Evolutionary conservation across 352 stramenopile species (phyloP), one percentile per base, ranked within the genome.

Genomic region (Aphanomyces invadans): DNA sequence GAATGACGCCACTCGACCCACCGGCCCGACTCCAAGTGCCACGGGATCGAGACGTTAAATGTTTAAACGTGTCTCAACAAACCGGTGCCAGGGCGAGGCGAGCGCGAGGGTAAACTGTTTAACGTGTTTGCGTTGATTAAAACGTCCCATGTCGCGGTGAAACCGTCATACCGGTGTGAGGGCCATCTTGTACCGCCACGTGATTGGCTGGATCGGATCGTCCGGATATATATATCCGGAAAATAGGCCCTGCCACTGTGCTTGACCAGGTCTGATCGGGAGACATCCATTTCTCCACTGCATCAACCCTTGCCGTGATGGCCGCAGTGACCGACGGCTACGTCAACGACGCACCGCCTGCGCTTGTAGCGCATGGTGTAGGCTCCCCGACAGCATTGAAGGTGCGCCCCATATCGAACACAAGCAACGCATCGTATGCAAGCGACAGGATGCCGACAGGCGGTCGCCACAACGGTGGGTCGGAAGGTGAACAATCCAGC

Each of bases 121-220:
- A 42, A 15, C 36, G 36, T 42, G 7, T 7, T 15, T 42, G 15
- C 7, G 7, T 42, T 42, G 15, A 42, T 7, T 42, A 42, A 42
- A 42, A 42, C 36, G 7, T 42, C 15, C 36, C 36, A 42, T 15
- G 7, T 7, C 7, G 7, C 7, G 7, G 36, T 42, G 36, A 42
- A 42, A 42, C 36, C 7, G 36, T 42, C 36, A 52, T 9, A 25
- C 12, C 52, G 29, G 42, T 38, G 29, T 33, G 57, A 33, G 36
- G 33, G 29, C 29, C 19, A 42, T 26, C 28, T 25, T 42, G 17
- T 21, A 2, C 15, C 60, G n/a, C n/a, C 39, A 49, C 45, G 28
- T 36, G 60, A 67, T 67, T 67, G 60, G 60, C 21, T 10, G 42
- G 21, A 57, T 31, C 7, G 29, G 49, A 57, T 57, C 25, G 23